Evolutionary conservation across 257 asterid species (phyloP).

Genomic region (Paulownia fortunei): DNA sequence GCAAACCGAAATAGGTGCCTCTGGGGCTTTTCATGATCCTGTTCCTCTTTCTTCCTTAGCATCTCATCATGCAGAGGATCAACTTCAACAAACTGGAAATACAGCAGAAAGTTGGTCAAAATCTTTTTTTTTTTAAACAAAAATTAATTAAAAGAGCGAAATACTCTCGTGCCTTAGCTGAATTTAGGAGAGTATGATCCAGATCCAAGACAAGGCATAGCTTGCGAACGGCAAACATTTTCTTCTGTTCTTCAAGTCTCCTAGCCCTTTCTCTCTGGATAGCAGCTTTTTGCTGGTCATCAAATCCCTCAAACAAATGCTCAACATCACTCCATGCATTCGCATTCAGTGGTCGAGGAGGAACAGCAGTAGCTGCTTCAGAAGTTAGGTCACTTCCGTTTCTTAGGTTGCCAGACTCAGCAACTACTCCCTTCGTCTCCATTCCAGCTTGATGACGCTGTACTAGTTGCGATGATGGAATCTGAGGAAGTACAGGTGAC

Average conservation of each 20-base stretch:
- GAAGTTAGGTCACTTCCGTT: conserved; percentile 47
- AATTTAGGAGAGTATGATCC: conserved; percentile 95
- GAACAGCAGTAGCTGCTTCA: conserved; percentile 53
- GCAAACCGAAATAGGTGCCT: conserved; percentile 93
- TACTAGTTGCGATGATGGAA: conserved; percentile 44
- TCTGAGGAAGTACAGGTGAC: conserved; percentile 47
- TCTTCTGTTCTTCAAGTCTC: conserved; percentile 93
- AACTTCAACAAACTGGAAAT: conserved; percentile 85
- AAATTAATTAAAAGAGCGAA: conserved; percentile 7
- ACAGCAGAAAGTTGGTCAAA: conserved; percentile 25
- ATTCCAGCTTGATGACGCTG: conserved; percentile 48
- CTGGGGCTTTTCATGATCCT: conserved; percentile 81
- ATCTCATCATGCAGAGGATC: conserved; percentile 83
- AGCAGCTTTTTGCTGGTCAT: conserved; percentile 89
- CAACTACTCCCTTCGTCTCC: conserved; percentile 44
- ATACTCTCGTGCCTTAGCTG: conserved; percentile 77
- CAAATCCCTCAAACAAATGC: conserved; percentile 88
- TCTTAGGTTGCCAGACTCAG: conserved; percentile 51
- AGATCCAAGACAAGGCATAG: conserved; percentile 97
- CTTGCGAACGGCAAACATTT: conserved; percentile 83
- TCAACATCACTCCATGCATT: conserved; percentile 82
- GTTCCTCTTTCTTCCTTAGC: conserved; percentile 93
- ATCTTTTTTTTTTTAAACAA: neutral
- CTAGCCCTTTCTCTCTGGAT: conserved; percentile 90
- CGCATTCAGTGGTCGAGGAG: conserved; percentile 69